Evolutionary conservation across 345 rosid genomes (phyloP).

Genomic region (Fremontodendron californicum): DNA sequence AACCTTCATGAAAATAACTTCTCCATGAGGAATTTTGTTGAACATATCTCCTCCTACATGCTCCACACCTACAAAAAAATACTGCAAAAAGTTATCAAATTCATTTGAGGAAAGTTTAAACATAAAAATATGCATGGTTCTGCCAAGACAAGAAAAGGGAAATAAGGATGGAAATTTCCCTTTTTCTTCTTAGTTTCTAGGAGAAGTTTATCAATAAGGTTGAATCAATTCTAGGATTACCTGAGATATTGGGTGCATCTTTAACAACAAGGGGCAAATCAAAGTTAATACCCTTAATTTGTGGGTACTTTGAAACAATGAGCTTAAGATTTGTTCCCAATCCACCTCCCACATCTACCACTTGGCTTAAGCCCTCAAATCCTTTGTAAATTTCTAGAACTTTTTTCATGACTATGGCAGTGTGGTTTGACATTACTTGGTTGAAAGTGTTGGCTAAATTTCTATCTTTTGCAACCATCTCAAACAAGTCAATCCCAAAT

Average conservation of each 20-base stretch:
- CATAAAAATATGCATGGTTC: too few relatives aligned
- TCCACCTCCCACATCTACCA: constrained; percentile 45
- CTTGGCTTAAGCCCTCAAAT: constrained; percentile 23
- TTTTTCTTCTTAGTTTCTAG: background rate
- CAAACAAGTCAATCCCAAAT: constrained; percentile 25
- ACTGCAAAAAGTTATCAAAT: background rate
- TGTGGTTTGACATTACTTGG: constrained; percentile 21
- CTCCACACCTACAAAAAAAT: constrained; percentile 19
- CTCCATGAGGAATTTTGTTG: constrained; percentile 33
- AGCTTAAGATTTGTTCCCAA: constrained; percentile 27
- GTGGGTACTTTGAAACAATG: constrained; percentile 39
- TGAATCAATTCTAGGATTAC: constrained; percentile 8
- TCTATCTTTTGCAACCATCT: constrained; percentile 17
- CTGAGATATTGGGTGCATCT: constrained; percentile 32
- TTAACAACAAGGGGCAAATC: constrained; percentile 36
- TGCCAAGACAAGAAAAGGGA: background rate
- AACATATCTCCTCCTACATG: constrained; percentile 43
- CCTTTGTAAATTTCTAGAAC: constrained; percentile 33
- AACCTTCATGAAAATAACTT: constrained; percentile 43
- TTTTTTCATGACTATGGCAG: constrained; percentile 25
- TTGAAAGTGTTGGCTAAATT: constrained; percentile 23
- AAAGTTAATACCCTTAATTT: constrained; percentile 45
- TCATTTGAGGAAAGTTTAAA: background rate
- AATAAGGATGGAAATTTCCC: too few relatives aligned
- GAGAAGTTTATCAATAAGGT: background rate